Evolutionary conservation across 78 protist species (phyloP), one percentile per base, ranked within the genome.

Genomic region (Creolimax fragrantissima): DNA sequence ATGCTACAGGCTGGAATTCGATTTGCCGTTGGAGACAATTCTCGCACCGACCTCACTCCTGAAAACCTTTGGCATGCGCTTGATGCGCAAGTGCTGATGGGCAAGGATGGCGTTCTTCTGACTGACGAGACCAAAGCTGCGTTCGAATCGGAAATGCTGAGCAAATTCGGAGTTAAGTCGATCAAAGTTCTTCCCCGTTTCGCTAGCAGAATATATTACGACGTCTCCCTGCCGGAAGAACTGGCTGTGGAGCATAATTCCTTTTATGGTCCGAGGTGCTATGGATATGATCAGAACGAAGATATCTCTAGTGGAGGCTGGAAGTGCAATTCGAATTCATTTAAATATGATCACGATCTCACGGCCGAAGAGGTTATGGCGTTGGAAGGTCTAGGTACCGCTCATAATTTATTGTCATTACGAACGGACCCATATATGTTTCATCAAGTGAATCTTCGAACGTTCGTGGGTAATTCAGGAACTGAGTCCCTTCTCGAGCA

Each of bases 11-110:
- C 92, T 7, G 92, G 3, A 5, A 5, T 24, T 37, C 35, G 43
- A 43, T 7, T 37, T 37, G 41, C 90, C 45, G 90, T 88, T 17
- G 90, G 90, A 44, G 90, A 88, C 47, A 88, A 6, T 47, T 88
- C 90, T 5, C 90, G 90, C 47, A 88, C 41, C 5, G 90, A 88
- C 45, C 45, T 88, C 84, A n/a, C 43, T 35, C 90, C 90, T 37
- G 47, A 35, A 5, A 88, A 6, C 47, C 5, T 5, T 35, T 88
- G 5, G 39, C 92, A 43, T 7, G 83, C 41, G n/a, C 45, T 32
- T 2, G 35, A 32, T 7, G 0, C 81, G 2, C 2, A 43, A 42
- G n/a, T 45, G 5, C 47, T 5, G 11, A 45, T 4, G 4, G 35
- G 11, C 43, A 36, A 37, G 41, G 58, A 90, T 42, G 81, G 92